These are phyloP conservation scores for slime mould (Dictyostelium discoideum) DNA, from an alignment of 78 protist genomes.

Conservation along the genomic window DNA sequence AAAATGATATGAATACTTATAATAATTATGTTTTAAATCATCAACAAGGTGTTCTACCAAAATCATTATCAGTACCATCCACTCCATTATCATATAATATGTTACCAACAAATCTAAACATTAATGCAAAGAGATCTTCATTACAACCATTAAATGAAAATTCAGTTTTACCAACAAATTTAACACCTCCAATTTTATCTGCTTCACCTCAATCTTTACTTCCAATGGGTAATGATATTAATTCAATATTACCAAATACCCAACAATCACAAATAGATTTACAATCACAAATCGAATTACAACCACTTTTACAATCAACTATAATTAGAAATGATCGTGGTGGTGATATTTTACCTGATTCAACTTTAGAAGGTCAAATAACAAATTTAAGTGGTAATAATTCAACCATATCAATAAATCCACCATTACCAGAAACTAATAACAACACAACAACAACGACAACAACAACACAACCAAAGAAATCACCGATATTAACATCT, in stretches of 20 bases:
- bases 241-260: not conserved
- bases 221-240: not conserved
- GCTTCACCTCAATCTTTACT: constrained; percentile 12
- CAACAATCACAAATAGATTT: not conserved
- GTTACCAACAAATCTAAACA: not conserved
- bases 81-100: constrained; percentile 8
- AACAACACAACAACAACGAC: too few relatives aligned
- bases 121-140: not conserved
- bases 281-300: not conserved
- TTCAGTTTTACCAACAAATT: not conserved
- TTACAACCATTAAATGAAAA: constrained; percentile 8
- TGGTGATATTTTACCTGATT: not conserved
- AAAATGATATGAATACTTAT: not conserved
- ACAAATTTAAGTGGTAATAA: not conserved
- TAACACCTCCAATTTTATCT: not conserved
- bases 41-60: not conserved
- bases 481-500: not conserved
- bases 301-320: not conserved
- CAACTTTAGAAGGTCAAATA: not conserved
- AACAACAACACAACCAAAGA: not conserved
- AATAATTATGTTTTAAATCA: not conserved
- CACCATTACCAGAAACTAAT: not conserved
- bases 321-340: not conserved
- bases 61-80: not conserved
- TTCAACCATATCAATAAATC: not conserved